A percentile compares a stretch with the other conserved stretches of the same genome.
These are phyloP conservation scores for Trichosporon coremiiforme DNA, from an alignment of 1,284 basidiomycete genomes.

Conservation along the genomic window DNA sequence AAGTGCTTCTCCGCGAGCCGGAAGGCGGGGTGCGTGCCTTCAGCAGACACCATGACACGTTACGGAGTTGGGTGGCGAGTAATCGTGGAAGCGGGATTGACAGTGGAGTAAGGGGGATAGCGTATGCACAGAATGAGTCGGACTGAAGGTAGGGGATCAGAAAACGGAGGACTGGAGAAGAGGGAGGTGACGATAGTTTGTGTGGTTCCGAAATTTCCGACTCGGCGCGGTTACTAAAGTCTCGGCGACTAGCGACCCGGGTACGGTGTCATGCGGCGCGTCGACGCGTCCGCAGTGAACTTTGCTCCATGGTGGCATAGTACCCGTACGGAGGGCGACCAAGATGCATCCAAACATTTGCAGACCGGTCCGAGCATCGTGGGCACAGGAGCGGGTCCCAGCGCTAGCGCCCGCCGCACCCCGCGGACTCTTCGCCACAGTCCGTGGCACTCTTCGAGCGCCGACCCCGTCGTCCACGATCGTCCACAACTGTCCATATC, in stretches of 20 bases:
- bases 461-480: background rate
- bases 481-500: background rate
- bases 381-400: background rate
- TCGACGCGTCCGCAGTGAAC: background rate
- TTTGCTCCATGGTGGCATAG: background rate
- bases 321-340: too few relatives aligned
- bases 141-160: background rate
- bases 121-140: background rate
- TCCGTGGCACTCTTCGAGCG: constrained; percentile 1
- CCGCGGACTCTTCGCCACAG: background rate
- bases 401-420: background rate
- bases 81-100: background rate
- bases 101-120: background rate
- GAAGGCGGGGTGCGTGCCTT: constrained; percentile 44
- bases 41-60: background rate
- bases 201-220: background rate
- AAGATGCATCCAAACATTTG: too few relatives aligned
- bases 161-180: background rate
- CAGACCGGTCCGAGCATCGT: background rate
- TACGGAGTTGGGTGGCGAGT: too few relatives aligned
- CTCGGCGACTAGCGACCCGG: background rate
- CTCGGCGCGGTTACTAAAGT: background rate
- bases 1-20: constrained; percentile 54
- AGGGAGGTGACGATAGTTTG: background rate
- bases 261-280: background rate